These are phyloP conservation scores for Beauveria sp. DNA, from an alignment of 2,329 filamentous ascomycete genomes.

Conservation along the genomic window DNA sequence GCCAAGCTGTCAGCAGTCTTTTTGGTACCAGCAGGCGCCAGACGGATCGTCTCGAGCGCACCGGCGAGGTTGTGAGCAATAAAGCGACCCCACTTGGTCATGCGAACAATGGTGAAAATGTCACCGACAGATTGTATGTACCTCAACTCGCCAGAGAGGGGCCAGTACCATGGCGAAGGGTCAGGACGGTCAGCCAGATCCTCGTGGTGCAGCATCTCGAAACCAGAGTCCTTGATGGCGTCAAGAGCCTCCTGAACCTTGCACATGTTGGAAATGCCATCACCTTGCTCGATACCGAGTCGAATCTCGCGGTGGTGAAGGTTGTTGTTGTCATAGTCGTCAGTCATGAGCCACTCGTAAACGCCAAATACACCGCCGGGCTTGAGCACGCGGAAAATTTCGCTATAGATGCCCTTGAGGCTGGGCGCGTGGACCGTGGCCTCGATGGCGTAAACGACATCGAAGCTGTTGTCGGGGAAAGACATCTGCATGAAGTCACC, in stretches of 20 bases:
- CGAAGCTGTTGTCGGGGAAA: slow-evolving; percentile 81
- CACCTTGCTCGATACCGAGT: slow-evolving; percentile 82
- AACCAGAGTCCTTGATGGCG: slow-evolving; percentile 78
- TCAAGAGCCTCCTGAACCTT: slow-evolving; percentile 67
- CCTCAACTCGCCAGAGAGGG: slow-evolving; percentile 69
- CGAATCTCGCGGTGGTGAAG: slow-evolving; percentile 76
- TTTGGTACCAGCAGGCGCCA: slow-evolving; percentile 71
- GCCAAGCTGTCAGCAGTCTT: slow-evolving; percentile 83
- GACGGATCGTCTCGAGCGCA: slow-evolving; percentile 57
- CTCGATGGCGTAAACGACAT: slow-evolving; percentile 91
- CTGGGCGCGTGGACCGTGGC: slow-evolving; percentile 86
- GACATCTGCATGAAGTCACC: slow-evolving; percentile 81
- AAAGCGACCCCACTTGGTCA: slow-evolving; percentile 72
- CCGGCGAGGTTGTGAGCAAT: slow-evolving; percentile 67
- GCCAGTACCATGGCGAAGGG: slow-evolving; percentile 84
- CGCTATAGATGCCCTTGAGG: slow-evolving; percentile 78
- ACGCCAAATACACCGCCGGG: slow-evolving; percentile 91
- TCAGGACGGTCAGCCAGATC: slow-evolving; percentile 48
- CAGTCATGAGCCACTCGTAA: slow-evolving; percentile 97
- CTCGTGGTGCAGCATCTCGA: slow-evolving; percentile 53
- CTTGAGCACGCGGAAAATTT: slow-evolving; percentile 88
- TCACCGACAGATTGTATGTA: slow-evolving; percentile 70
- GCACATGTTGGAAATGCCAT: slow-evolving; percentile 94
- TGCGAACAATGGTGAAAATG: slow-evolving; percentile 67
- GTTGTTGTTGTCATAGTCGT: slow-evolving; percentile 83